phyloP scores from a whole-genome alignment of 2,329 filamentous ascomycete species.

The Eutypa lata region DNA sequence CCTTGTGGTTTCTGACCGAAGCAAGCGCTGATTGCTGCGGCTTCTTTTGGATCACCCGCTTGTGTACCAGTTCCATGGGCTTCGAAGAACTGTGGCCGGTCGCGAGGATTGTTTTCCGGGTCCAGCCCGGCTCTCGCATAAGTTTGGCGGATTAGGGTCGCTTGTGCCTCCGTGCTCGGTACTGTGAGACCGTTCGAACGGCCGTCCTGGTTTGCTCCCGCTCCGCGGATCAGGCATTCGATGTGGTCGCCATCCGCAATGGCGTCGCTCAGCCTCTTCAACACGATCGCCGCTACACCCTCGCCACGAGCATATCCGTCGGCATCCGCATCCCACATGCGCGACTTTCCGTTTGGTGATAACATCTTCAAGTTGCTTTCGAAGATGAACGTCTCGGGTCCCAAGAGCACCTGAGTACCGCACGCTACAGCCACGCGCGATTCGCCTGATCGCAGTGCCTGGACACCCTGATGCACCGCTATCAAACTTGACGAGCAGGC shows the following conservation, averaged over 20 bases:
- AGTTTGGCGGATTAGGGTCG: constrained; percentile 23
- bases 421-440: neutral
- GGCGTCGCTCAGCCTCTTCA: constrained; percentile 26
- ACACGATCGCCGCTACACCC: constrained; percentile 22
- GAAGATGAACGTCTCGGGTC: neutral
- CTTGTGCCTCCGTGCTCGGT: constrained; percentile 32
- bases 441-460: neutral
- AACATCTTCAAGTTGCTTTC: neutral
- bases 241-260: constrained; percentile 25
- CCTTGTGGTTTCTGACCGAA: neutral
- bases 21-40: constrained; percentile 16
- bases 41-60: constrained; percentile 19
- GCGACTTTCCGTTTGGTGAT: neutral
- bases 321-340: constrained; percentile 32
- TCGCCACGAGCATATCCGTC: constrained; percentile 30
- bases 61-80: neutral
- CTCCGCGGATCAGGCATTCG: constrained; percentile 24
- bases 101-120: neutral
- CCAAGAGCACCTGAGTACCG: no score
- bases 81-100: constrained; percentile 17
- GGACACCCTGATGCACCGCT: neutral
- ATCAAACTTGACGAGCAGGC: neutral
- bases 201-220: constrained; percentile 11
- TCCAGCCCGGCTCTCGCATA: constrained; percentile 30
- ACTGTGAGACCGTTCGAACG: constrained; percentile 28